Base-by-base conservation (phyloP, 169 alveolate genomes). In the Cyclospora cayetanensis region DNA sequence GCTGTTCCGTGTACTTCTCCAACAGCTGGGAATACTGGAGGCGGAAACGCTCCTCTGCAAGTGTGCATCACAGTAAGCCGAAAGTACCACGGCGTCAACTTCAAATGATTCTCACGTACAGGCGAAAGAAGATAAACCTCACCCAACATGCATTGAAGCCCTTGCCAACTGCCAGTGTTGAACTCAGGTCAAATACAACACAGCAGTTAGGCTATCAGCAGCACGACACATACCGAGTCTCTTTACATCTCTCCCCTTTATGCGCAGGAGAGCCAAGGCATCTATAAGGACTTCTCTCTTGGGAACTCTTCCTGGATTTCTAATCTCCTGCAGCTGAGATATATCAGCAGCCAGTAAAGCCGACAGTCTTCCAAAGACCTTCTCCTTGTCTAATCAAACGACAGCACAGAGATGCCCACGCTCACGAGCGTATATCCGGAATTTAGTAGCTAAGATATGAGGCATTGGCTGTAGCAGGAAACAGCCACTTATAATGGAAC, bases 241-340 rank as follows among this genome's bases (percentile, higher is more conserved):
- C 34, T 66, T 80, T 25, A 80, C 74, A 31, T 80, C 90, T 34
- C 74, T 50, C 27, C 74, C 90, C 7, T 80, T 52, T 53, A 80
- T 52, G 50, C 53, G 76, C 37, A 80, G 76, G 31, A 80, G 52
- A 35, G 90, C 50, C 4, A 80, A 20, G 39, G 37, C 76, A n/a
- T 80, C 76, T 53, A 80, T 46, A n/a, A 80, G 76, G 76, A 80
- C 90, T 18, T 80, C 77, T 35, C 90, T 76, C 39, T 76, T 34
- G 27, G 90, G 90, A 50, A 52, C 90, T 37, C 90, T 80, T n/a
- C 90, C 90, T 29, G 90, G 90, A 1, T 22, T 80, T 53, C 53
- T 72, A 4, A 80, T 35, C 50, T 80, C 76, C 76, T 80, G 39
- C 55, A 53, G n/a, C 27, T 7, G 34, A 52, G 90, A 80, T 34